These are phyloP conservation scores for Mucor sp. DNA, from an alignment of 371 early-diverging fungal genomes.

Conservation along the genomic window DNA sequence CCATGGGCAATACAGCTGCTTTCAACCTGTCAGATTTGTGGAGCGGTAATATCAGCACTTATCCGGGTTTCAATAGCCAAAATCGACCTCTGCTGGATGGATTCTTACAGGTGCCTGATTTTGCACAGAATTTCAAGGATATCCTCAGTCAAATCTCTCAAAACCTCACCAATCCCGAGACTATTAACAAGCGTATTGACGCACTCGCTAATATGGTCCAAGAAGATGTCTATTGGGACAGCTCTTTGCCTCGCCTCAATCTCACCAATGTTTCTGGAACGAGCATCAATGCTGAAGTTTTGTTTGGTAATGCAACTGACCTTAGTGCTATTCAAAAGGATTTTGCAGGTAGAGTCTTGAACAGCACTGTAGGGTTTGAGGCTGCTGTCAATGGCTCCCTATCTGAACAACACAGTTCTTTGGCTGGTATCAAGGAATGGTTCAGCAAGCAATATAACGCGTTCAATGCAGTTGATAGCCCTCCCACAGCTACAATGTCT, in stretches of 20 bases:
- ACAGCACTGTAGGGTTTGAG: not conserved
- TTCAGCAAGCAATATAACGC: not conserved
- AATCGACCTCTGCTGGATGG: slow-evolving; percentile 13
- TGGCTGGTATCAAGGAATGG: not conserved
- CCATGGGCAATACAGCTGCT: not conserved
- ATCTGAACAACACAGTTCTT: not conserved
- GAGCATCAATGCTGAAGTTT: not conserved
- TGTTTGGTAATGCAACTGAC: not conserved
- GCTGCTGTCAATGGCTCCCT: not conserved
- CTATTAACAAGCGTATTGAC: slow-evolving; percentile 17
- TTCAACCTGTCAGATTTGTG: not conserved
- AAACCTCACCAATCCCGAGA: slow-evolving; percentile 18
- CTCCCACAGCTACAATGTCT: not conserved
- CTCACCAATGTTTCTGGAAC: not conserved
- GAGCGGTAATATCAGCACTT: slow-evolving; percentile 22
- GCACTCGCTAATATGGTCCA: slow-evolving; percentile 15
- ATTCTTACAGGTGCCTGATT: slow-evolving; percentile 19
- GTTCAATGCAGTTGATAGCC: not conserved
- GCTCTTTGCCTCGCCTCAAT: slow-evolving; percentile 8
- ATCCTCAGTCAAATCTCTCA: slow-evolving; percentile 10
- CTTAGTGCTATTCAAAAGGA: not conserved
- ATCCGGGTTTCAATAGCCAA: not conserved
- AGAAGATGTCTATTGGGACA: slow-evolving; percentile 31
- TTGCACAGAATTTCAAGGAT: slow-evolving; percentile 15
- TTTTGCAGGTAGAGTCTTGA: not conserved